Conservation (phyloP, 164 flowering plant genomes). For the Stephania yunnanensis region DNA sequence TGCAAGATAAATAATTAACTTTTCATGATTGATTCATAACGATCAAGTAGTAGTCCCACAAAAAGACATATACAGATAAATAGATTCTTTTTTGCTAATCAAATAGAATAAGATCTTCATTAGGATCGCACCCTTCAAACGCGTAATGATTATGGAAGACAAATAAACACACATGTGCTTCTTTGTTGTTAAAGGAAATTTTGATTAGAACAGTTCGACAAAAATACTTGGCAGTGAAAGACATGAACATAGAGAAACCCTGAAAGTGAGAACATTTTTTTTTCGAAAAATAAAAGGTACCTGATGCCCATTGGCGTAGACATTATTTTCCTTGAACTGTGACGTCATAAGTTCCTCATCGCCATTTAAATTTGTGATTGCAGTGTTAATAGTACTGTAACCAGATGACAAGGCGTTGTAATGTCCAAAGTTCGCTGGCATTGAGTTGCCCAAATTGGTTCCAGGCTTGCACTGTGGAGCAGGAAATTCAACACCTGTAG, state of each 20-base stretch:
- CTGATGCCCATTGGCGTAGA: slow-evolving; percentile 73
- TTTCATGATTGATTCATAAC: neutral
- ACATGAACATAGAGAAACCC: neutral
- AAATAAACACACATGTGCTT: neutral
- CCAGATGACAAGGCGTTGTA: slow-evolving; percentile 56
- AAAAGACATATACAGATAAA: neutral
- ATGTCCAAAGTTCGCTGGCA: slow-evolving; percentile 59
- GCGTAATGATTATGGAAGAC: neutral
- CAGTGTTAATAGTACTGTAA: slow-evolving; percentile 50
- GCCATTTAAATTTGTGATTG: slow-evolving; percentile 48
- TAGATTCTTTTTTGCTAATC: neutral
- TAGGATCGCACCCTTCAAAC: neutral
- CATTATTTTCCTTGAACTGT: slow-evolving; percentile 70
- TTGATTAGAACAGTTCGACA: too few species aligned
- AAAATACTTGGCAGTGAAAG: too few species aligned
- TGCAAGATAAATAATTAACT: neutral
- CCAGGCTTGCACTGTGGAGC: slow-evolving; percentile 65
- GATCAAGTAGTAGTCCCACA: neutral
- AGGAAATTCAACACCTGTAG: slow-evolving; percentile 55
- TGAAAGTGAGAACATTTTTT: neutral
- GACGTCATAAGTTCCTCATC: slow-evolving; percentile 61
- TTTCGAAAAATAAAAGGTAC: slow-evolving; percentile 27
- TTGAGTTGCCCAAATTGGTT: slow-evolving; percentile 48
- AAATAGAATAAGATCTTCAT: neutral
- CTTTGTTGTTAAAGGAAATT: too few species aligned